Percentiles rank a stretch among this genome's conserved stretches.
These are phyloP conservation scores for Talaromyces sp. DNA, from an alignment of 2,329 filamentous ascomycete species.

Conservation along the genomic window DNA sequence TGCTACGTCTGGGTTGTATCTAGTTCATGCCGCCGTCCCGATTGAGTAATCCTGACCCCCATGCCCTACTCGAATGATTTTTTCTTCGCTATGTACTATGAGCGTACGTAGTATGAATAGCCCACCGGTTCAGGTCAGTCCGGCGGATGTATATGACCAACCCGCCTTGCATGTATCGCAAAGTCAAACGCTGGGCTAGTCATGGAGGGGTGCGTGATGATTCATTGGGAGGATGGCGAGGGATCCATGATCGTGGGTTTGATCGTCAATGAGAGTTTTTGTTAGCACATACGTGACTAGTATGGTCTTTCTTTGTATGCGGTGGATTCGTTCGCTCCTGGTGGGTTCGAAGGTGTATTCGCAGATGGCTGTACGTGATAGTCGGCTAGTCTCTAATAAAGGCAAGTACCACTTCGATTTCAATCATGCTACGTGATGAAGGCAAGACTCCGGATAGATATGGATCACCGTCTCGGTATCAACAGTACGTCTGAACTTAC, in stretches of 20 bases:
- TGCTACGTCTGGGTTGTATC: background rate
- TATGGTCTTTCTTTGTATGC: background rate
- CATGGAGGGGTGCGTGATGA: background rate
- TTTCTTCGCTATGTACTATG: too few relatives aligned
- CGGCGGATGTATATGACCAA: constrained; percentile 4
- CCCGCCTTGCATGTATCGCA: constrained; percentile 10
- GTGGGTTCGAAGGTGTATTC: background rate
- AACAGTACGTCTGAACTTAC: background rate
- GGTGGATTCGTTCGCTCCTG: background rate
- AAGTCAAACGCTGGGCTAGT: background rate
- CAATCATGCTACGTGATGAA: background rate
- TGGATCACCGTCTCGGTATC: background rate
- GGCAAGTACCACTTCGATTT: background rate
- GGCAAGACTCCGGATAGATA: background rate
- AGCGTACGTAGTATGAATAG: too few relatives aligned
- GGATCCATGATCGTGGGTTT: background rate
- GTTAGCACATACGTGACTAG: background rate
- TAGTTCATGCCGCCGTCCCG: constrained; percentile 11
- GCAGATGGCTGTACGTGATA: background rate
- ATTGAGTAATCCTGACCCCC: constrained; percentile 1
- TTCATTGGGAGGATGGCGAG: background rate
- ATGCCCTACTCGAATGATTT: background rate
- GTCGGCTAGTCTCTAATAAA: background rate
- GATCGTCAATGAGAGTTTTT: background rate
- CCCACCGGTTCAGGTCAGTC: background rate